Conservation (phyloP, 1,139 yeast genomes). For the Debaryomyces subglobosus region DNA sequence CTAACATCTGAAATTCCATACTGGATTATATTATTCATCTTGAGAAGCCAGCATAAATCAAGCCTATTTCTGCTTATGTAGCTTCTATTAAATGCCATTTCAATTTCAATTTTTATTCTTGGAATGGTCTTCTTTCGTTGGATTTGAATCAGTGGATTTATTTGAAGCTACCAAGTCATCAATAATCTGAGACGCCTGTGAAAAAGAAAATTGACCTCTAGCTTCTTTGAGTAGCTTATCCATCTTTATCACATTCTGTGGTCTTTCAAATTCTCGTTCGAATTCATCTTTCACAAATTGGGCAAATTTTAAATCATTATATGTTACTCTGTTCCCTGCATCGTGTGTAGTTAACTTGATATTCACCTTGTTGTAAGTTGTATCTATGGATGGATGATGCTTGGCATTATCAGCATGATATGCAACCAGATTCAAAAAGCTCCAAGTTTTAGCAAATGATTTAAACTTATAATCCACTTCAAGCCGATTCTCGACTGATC, state of each 20-base stretch:
- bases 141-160: background rate
- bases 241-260: constrained; percentile 5
- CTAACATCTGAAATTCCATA: too few species aligned
- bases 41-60: too few species aligned
- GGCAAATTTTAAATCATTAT: constrained; percentile 65
- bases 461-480: constrained; percentile 43
- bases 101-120: too few species aligned
- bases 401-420: constrained; percentile 59
- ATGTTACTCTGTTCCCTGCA: constrained; percentile 53
- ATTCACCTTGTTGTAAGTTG: constrained; percentile 63
- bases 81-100: too few species aligned
- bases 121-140: background rate
- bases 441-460: constrained; percentile 65
- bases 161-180: constrained; percentile 19
- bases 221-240: constrained; percentile 8
- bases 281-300: constrained; percentile 23
- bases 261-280: constrained; percentile 5
- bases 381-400: constrained; percentile 75
- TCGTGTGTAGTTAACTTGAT: constrained; percentile 73
- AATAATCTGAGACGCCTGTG: constrained; percentile 22
- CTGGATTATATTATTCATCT: too few species aligned
- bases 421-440: constrained; percentile 63
- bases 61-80: too few species aligned
- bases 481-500: constrained; percentile 7
- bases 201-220: constrained; percentile 15